Base-by-base conservation (phyloP, 345 rosid species). In the Brassica napus region DNA sequence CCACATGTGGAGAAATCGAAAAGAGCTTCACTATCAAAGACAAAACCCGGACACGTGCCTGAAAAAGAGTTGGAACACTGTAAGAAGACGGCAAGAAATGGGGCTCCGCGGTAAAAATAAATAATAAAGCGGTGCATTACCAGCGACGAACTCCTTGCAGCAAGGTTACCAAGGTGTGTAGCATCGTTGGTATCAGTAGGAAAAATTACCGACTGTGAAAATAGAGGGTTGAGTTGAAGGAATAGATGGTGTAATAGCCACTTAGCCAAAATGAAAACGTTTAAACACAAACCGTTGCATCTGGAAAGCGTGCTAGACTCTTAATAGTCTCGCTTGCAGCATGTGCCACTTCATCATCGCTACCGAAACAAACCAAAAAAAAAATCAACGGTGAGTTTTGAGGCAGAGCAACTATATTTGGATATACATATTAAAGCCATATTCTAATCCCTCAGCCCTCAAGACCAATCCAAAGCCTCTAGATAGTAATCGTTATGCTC, bases 11-110 rank as follows among this genome's bases (percentile, higher is more conserved):
- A 79, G 98, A 94, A 77, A 89, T 71, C 72, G 97, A 88, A 80
- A 94, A 94, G 70, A 94, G 85, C 88, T 90, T 91, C 92, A 94
- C 98, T 72, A 94, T 82, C 88, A 94, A 82, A 64, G 97, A 85
- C 58, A 91, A 79, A 65, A 92, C 84, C 54, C 94, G 94, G 5
- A 86, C 89, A 72, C 90, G 97, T 70, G 86, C 98, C 98, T 94
- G 90, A 76, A 86, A 84, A 70, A 66, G 9, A 81, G 69, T 75
- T 64, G 5, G 26, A 32, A 23, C 16, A 71, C 2, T 9, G 68
- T 68, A 12, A 77, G 10, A 28, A 12, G 21, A 64, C 21, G 37
- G 34, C 21, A 68, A 64, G 26, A 59, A 72, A 71, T 28, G 73
- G 28, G 71, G 59, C 28, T 42, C 16, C 24, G 71, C 18, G 28